phyloP scores from a whole-genome alignment of 2,329 filamentous ascomycete genomes.

The Nectriaceae sp. region DNA sequence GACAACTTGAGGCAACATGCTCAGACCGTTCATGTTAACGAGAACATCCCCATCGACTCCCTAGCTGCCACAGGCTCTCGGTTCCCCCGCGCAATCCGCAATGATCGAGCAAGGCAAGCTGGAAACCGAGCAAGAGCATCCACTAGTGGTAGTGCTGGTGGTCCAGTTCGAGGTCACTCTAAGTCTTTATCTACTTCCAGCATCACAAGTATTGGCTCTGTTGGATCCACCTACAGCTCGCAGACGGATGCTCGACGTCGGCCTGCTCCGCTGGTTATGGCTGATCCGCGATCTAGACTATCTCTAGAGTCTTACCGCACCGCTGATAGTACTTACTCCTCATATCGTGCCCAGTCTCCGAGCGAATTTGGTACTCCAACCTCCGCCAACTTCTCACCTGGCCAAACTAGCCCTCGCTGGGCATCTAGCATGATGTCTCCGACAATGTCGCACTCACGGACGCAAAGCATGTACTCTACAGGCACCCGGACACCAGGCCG shows the following conservation, averaged over 20 bases:
- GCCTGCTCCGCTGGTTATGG: slow-evolving; percentile 83
- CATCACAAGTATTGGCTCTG: slow-evolving; percentile 72
- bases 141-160: slow-evolving; percentile 72
- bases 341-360: slow-evolving; percentile 66
- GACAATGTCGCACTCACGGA: slow-evolving; percentile 66
- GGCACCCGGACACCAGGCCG: slow-evolving; percentile 69
- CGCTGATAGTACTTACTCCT: slow-evolving; percentile 60
- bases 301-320: slow-evolving; percentile 70
- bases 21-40: slow-evolving; percentile 95
- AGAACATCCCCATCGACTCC: slow-evolving; percentile 93
- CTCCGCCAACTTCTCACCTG: slow-evolving; percentile 78
- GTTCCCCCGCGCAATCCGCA: slow-evolving; percentile 89
- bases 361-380: slow-evolving; percentile 81
- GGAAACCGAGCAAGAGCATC: slow-evolving; percentile 74
- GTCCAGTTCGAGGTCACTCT: slow-evolving; percentile 76
- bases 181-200: slow-evolving; percentile 87
- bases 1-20: slow-evolving; percentile 97
- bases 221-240: slow-evolving; percentile 65
- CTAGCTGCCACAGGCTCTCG: slow-evolving; percentile 89
- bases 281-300: slow-evolving; percentile 67
- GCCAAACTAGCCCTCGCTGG: slow-evolving; percentile 76
- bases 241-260: slow-evolving; percentile 69
- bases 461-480: slow-evolving; percentile 69
- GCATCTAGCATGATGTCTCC: slow-evolving; percentile 71
- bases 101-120: slow-evolving; percentile 77